Evolutionary conservation across 2,329 filamentous ascomycete species (phyloP).

Genomic region (Escovopsis weberi): DNA sequence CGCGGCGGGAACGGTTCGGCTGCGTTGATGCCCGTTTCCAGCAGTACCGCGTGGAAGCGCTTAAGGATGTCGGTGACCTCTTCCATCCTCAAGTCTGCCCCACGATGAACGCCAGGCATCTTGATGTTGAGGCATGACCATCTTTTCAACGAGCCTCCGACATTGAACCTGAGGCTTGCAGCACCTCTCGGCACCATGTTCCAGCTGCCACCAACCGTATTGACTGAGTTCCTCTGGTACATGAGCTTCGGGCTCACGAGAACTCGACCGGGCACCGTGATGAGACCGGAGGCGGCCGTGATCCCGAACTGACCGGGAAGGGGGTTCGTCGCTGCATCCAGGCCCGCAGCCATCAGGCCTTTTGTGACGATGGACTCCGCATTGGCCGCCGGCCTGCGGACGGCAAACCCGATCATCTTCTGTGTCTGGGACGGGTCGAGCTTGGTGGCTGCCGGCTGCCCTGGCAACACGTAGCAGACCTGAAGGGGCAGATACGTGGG

Average conservation of each 20-base stretch:
- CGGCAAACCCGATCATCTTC: conserved; percentile 47
- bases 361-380: conserved; percentile 37
- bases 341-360: conserved; percentile 34
- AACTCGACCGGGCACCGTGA: conserved; percentile 50
- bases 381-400: conserved; percentile 39
- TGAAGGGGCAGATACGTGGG: conserved; percentile 46
- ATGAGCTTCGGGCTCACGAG: conserved; percentile 36
- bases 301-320: conserved; percentile 36
- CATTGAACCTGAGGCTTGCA: conserved; percentile 29
- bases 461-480: conserved; percentile 39
- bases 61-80: conserved; percentile 3
- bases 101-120: background rate
- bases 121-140: conserved; percentile 25
- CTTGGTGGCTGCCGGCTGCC: conserved; percentile 36
- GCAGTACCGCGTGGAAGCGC: conserved; percentile 3
- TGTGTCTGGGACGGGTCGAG: conserved; percentile 38
- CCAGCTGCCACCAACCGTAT: conserved; percentile 34
- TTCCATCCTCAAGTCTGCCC: background rate
- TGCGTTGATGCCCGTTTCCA: conserved; percentile 5
- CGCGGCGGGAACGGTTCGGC: conserved; percentile 3
- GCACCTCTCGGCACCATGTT: conserved; percentile 31
- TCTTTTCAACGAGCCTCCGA: conserved; percentile 19
- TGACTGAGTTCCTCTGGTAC: conserved; percentile 26
- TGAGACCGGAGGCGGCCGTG: conserved; percentile 29
- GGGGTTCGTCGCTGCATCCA: conserved; percentile 22